Evolutionary conservation across 805 yeast species (phyloP).

Genomic region (Ogataea salicorniae): DNA sequence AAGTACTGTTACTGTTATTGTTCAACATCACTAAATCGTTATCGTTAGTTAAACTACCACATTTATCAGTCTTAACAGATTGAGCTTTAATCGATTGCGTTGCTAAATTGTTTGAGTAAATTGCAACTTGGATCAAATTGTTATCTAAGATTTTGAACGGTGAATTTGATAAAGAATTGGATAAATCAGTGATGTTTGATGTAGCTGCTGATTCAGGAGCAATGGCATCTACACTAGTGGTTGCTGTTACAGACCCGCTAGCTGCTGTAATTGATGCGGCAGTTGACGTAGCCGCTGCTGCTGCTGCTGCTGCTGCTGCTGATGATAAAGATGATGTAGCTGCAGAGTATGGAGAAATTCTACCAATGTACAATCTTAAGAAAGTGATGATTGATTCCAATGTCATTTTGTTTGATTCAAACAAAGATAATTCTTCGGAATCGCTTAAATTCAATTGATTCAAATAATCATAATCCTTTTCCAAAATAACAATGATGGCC

Average conservation of each 20-base stretch:
- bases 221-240: background rate
- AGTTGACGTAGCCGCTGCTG: background rate
- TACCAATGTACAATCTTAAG: constrained; percentile 22
- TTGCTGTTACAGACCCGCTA: background rate
- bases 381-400: constrained; percentile 21
- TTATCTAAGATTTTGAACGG: too few relatives aligned
- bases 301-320: background rate
- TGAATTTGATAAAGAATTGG: too few relatives aligned
- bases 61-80: too few relatives aligned
- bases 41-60: too few relatives aligned
- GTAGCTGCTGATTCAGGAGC: background rate
- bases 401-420: constrained; percentile 7
- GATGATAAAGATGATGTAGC: background rate
- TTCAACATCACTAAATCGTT: too few relatives aligned
- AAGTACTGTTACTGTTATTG: too few relatives aligned
- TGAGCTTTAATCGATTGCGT: too few relatives aligned
- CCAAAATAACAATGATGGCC: constrained; percentile 18
- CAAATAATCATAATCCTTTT: constrained; percentile 14
- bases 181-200: too few relatives aligned
- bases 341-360: constrained; percentile 4
- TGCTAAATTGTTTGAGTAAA: too few relatives aligned
- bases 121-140: too few relatives aligned
- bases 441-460: background rate
- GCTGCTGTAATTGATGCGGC: too few relatives aligned
- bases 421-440: background rate